Evolutionary conservation across 768 basidiomycete species (phyloP), one percentile per base, ranked within the genome.

Genomic region (Mrakia gelida): DNA sequence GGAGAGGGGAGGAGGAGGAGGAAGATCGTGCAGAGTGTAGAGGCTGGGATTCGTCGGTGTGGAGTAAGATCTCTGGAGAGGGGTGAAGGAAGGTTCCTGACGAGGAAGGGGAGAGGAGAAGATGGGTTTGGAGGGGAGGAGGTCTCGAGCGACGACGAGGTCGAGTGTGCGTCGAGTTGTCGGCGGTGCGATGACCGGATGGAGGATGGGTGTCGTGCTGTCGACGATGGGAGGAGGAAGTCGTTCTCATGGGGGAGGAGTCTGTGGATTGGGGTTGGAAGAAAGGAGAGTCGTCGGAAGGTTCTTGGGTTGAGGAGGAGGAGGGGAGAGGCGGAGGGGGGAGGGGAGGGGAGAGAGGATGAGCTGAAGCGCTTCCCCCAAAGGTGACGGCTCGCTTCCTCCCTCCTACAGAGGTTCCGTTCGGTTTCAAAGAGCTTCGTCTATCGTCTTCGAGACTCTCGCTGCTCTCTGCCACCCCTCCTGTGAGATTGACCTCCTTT

Each of bases 311-410:
- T 38, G 38, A 38, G 38, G 67, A 38, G 10, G 67, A 8, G 16
- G 67, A n/a, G 34, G 41, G 34, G 8, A 45, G 67, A 18, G 67
- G 41, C 9, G 41, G 67, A 1, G 67, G 45, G 11, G 45, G 45
- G 8, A 70, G 67, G 18, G 67, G 41, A 41, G 67, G 67, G 6
- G 67, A 70, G 18, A 70, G 67, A n/a, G 65, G 65, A 68, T 68
- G 38, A 32, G 65, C 32, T 68, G 32, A 21, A 18, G 38, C 67
- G 16, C 18, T 70, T 21, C 67, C 67, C 2, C 21, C 67, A 41
- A 41, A 70, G 23, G 67, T 70, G 67, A 70, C 43, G 67, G 67
- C 67, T 41, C 67, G 67, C 23, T 41, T 41, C 26, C 67, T 34
- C 7, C 67, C 38, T 16, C 41, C 41, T 23, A 38, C 11, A 11